A percentile compares a stretch with the other conserved stretches of the same genome.
These are phyloP conservation scores for Trematosphaeria pertusa DNA, from an alignment of 2,329 filamentous ascomycete genomes.

Conservation along the genomic window DNA sequence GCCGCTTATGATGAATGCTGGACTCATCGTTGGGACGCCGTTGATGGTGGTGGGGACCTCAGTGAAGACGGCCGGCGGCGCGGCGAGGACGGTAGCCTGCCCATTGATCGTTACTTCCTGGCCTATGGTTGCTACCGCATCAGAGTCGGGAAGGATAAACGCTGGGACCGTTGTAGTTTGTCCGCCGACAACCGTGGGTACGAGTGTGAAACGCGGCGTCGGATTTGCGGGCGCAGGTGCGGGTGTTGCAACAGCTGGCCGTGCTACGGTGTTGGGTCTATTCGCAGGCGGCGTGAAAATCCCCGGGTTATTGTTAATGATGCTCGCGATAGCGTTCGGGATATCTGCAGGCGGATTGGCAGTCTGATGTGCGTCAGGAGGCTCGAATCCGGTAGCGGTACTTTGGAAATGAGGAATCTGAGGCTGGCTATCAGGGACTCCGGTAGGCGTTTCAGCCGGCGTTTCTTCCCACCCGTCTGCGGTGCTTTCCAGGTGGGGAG, in stretches of 20 bases:
- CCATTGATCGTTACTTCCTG: constrained; percentile 15
- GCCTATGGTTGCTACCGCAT: constrained; percentile 13
- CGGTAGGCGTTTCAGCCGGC: background rate
- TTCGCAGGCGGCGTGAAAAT: background rate
- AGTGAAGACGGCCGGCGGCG: constrained; percentile 9
- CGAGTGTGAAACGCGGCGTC: constrained; percentile 18
- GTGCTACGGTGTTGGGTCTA: background rate
- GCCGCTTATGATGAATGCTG: constrained; percentile 21
- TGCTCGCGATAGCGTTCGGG: constrained; percentile 3
- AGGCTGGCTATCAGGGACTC: too few species aligned
- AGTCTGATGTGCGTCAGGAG: background rate
- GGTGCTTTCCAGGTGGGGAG: too few species aligned
- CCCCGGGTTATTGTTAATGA: constrained; percentile 3
- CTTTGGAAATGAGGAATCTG: constrained; percentile 7
- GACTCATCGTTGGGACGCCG: constrained; percentile 11
- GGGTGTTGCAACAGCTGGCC: constrained; percentile 4
- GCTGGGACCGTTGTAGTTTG: constrained; percentile 8
- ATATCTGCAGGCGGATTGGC: background rate
- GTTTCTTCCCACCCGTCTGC: background rate
- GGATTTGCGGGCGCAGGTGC: constrained; percentile 2
- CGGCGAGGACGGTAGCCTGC: constrained; percentile 10
- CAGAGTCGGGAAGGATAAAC: constrained; percentile 12
- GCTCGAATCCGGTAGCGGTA: constrained; percentile 1
- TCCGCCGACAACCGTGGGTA: constrained; percentile 16
- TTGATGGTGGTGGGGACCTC: constrained; percentile 15